Evolutionary conservation across 495 filamentous ascomycete genomes (phyloP).

Genomic region (Aspergillus incahuasiensis): DNA sequence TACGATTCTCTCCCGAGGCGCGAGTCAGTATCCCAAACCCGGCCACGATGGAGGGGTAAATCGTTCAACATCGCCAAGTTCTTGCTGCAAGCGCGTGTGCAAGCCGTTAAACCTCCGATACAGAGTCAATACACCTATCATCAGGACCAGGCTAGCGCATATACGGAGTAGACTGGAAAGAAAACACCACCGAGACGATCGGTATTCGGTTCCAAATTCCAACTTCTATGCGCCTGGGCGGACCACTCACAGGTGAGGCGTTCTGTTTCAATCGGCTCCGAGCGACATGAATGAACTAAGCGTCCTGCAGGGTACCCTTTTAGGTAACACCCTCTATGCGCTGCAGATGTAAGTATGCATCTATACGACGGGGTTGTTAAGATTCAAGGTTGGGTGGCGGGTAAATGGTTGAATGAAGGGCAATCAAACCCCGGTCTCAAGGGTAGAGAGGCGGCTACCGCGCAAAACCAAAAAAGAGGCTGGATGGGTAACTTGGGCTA

Average conservation of each 20-base stretch:
- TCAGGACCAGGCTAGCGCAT: background rate
- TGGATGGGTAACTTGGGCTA: background rate
- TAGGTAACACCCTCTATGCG: conserved; percentile 3
- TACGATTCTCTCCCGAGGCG: background rate
- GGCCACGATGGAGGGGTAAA: background rate
- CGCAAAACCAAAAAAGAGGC: conserved; percentile 3
- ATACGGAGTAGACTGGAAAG: background rate
- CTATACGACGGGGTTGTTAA: background rate
- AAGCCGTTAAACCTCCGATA: too few species aligned
- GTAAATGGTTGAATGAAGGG: background rate
- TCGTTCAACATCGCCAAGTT: background rate
- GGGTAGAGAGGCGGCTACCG: conserved; percentile 9
- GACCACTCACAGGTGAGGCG: background rate
- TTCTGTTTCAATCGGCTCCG: background rate
- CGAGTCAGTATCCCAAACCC: background rate
- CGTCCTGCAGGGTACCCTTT: conserved; percentile 7
- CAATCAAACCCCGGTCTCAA: background rate
- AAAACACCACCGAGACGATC: background rate
- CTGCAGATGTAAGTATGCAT: background rate
- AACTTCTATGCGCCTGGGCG: conserved; percentile 3
- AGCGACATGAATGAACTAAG: conserved; percentile 7
- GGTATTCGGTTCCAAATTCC: background rate
- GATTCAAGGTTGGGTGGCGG: conserved; percentile 5
- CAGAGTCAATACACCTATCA: background rate
- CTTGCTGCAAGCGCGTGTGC: background rate